phyloP scores from a whole-genome alignment of 441 rosid species.

The Dalechampia spathulata region DNA sequence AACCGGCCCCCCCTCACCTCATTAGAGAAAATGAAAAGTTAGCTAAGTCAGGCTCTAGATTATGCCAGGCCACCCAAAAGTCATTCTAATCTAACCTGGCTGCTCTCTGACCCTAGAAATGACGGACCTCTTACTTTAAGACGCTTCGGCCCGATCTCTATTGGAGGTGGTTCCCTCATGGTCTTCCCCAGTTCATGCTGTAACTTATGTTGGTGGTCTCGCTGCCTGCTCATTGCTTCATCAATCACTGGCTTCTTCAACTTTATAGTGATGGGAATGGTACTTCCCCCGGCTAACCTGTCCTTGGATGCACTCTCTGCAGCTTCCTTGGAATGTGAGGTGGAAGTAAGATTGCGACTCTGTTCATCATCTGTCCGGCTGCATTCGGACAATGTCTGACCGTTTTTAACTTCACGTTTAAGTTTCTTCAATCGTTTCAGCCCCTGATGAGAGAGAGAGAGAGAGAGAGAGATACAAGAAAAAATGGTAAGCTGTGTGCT shows the following conservation, averaged over 20 bases:
- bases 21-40: conserved; percentile 41
- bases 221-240: conserved; percentile 29
- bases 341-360: conserved; percentile 15
- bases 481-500: no score
- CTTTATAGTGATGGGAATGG: conserved; percentile 40
- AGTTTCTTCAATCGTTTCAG: conserved; percentile 61
- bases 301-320: conserved; percentile 26
- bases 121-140: conserved; percentile 74
- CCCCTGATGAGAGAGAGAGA: conserved; percentile 35
- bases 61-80: conserved; percentile 23
- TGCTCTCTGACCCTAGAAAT: conserved; percentile 35
- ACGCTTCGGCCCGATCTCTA: conserved; percentile 66
- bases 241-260: conserved; percentile 35
- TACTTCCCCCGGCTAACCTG: conserved; percentile 29
- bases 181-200: conserved; percentile 32
- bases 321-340: conserved; percentile 25
- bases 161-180: conserved; percentile 29
- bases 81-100: conserved; percentile 44
- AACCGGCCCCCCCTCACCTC: no score
- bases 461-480: background rate
- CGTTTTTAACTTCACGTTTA: conserved; percentile 44
- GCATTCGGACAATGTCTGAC: conserved; percentile 31
- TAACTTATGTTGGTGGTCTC: conserved; percentile 30
- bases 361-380: conserved; percentile 34
- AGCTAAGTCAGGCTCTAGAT: conserved; percentile 44